Evolutionary conservation across 129 eudicot species (phyloP), one percentile per base, ranked within the genome.

Genomic region (Flaveria trinervia): DNA sequence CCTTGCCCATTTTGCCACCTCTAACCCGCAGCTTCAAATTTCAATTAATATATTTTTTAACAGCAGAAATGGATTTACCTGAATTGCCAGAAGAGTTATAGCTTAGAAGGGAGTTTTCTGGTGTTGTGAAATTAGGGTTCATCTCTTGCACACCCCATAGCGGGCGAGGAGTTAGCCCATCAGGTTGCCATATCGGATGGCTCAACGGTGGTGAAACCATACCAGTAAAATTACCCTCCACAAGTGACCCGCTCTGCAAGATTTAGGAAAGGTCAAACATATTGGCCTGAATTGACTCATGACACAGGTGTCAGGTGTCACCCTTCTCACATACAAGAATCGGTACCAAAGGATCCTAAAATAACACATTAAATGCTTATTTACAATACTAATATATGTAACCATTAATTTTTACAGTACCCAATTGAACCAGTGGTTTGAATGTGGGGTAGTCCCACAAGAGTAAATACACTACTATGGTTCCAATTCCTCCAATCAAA

Each of bases 101-200:
- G 28, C 80, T 77, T 33, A 65, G 67, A 43, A 50, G 56, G 30
- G 68, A 66, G 74, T 55, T 77, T 14, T 77, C 73, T 54, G 74
- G 68, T 22, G 74, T 77, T 15, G 65, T 23, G 3, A 76, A 50
- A 46, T 45, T 45, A 20, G 73, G 73, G 25, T 36, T 49, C 83
- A 81, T 81, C 44, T 89, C 96, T 76, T 86, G 90, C 79, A 84
- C 89, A 64, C 74, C 86, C 98, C 97, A 93, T 65, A 77, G 74
- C 4, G 92, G 88, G 46, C 84, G 96, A 54, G 83, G 87, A 75
- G 46, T 26, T 7, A 64, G 20, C 22, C 48, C 80, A 65, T 77
- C 55, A 39, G 66, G 55, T 26, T 77, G 68, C 74, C 80, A 77
- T 77, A 51, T 28, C 10, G 55, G 74, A 12, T 77, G 74, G 44